A percentile compares a stretch with the other conserved stretches of the same genome.
These are phyloP conservation scores for Pichia pseudocactophila DNA, from an alignment of 805 yeast species.

Conservation along the genomic window DNA sequence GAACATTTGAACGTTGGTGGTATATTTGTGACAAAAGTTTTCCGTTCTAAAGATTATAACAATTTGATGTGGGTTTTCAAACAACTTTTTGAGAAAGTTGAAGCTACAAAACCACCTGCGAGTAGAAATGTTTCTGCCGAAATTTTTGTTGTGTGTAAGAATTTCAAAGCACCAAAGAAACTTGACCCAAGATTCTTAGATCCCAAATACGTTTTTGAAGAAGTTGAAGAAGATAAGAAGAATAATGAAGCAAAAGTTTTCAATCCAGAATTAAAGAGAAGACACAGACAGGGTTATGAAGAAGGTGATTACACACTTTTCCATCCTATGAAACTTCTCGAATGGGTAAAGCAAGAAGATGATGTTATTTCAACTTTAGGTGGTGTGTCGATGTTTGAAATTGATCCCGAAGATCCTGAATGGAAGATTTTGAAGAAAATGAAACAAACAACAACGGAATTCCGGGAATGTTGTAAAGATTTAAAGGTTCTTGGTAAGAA, in stretches of 20 bases:
- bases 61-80: constrained; percentile 96
- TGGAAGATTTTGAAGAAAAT: constrained; percentile 64
- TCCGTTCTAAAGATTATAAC: constrained; percentile 98
- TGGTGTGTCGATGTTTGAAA: constrained; percentile 51
- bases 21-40: constrained; percentile 90
- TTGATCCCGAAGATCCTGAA: constrained; percentile 57
- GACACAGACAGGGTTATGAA: constrained; percentile 94
- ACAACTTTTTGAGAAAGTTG: constrained; percentile 91
- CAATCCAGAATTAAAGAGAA: constrained; percentile 85
- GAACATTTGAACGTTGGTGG: constrained; percentile 91
- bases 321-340: constrained; percentile 66
- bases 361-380: constrained; percentile 84
- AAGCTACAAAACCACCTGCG: constrained; percentile 98
- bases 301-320: constrained; percentile 77
- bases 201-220: constrained; percentile 91
- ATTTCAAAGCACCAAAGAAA: constrained; percentile 93
- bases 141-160: constrained; percentile 93
- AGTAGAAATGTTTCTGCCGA: constrained; percentile 99
- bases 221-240: constrained; percentile 61
- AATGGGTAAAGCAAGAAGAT: constrained; percentile 63
- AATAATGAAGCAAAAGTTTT: constrained; percentile 87
- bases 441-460: constrained; percentile 70
- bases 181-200: constrained; percentile 88
- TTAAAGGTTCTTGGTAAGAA: constrained; percentile 89
- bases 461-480: constrained; percentile 79